These are phyloP conservation scores for Xylaria flabelliformis DNA, from an alignment of 495 filamentous ascomycete genomes.

Conservation along the genomic window DNA sequence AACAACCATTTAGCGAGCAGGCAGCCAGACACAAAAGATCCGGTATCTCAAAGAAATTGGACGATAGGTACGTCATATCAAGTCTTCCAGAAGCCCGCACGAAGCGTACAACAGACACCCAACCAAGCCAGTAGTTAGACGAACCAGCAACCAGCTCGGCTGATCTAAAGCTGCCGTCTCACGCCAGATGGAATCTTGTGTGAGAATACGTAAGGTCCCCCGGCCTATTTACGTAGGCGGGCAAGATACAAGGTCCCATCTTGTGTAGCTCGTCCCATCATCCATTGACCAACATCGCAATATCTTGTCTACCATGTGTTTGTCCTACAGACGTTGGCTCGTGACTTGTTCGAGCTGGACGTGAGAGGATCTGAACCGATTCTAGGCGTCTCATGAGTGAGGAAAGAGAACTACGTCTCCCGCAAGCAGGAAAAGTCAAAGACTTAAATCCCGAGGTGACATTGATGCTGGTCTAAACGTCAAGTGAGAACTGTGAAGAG, in stretches of 20 bases:
- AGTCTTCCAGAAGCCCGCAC: not conserved
- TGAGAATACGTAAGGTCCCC: slow-evolving; percentile 11
- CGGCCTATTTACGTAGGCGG: not conserved
- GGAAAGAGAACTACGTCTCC: not conserved
- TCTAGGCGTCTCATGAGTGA: not conserved
- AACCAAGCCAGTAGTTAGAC: not conserved
- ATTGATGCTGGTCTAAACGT: not conserved
- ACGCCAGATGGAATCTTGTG: not conserved
- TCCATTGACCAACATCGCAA: not conserved
- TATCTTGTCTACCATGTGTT: not conserved
- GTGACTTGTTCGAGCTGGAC: not conserved
- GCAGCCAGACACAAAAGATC: not conserved
- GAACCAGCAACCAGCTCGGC: slow-evolving; percentile 2
- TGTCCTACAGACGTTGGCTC: not conserved
- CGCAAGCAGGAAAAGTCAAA: not conserved
- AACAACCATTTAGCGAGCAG: not conserved
- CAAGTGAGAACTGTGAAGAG: not conserved
- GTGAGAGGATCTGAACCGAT: not conserved
- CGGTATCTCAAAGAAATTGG: not conserved
- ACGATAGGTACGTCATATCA: not conserved
- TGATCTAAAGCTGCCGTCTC: not conserved
- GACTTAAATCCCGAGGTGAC: not conserved
- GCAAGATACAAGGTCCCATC: slow-evolving; percentile 7
- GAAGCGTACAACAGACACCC: not conserved
- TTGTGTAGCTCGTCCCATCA: slow-evolving; percentile 7